Conservation (phyloP, 176 grass and related monocot species). For the Avena eriantha region DNA sequence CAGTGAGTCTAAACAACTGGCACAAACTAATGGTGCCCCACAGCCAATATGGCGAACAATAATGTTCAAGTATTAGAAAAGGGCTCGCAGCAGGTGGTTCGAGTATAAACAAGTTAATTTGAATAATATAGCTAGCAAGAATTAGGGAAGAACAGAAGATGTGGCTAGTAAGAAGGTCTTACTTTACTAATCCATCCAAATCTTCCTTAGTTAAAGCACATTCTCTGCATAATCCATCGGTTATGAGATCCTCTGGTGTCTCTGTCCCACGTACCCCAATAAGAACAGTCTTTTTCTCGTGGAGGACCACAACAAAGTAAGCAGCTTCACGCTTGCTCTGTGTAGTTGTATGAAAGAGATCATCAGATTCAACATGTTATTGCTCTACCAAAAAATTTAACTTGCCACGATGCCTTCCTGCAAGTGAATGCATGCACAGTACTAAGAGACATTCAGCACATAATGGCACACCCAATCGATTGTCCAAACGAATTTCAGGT, state of each 20-base stretch:
- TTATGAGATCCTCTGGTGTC: conserved; percentile 94
- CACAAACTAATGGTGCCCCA: neutral
- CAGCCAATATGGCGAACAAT: neutral
- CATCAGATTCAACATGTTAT: conserved; percentile 13
- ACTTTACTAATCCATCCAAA: conserved; percentile 89
- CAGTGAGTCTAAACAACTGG: neutral
- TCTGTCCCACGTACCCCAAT: conserved; percentile 92
- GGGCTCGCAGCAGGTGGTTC: conserved; percentile 9
- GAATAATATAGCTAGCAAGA: conserved; percentile 24
- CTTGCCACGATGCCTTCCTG: neutral
- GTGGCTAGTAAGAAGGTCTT: conserved; percentile 35
- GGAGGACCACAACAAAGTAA: conserved; percentile 91
- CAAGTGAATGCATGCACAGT: conserved; percentile 17
- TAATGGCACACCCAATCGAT: conserved; percentile 24
- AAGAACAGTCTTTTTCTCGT: conserved; percentile 77
- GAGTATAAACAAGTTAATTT: conserved; percentile 19
- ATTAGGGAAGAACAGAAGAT: conserved; percentile 23
- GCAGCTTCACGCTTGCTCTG: conserved; percentile 90
- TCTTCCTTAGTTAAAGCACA: conserved; percentile 79
- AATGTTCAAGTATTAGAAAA: conserved; percentile 20
- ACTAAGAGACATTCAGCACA: neutral
- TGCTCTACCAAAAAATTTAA: conserved; percentile 11
- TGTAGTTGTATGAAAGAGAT: conserved; percentile 31
- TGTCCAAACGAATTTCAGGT: conserved; percentile 14
- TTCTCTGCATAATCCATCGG: conserved; percentile 94